Percentiles rank a stretch among this genome's conserved stretches.
phyloP scores from a whole-genome alignment of 805 yeast genomes.

The Kazachstania bromeliacearum region DNA sequence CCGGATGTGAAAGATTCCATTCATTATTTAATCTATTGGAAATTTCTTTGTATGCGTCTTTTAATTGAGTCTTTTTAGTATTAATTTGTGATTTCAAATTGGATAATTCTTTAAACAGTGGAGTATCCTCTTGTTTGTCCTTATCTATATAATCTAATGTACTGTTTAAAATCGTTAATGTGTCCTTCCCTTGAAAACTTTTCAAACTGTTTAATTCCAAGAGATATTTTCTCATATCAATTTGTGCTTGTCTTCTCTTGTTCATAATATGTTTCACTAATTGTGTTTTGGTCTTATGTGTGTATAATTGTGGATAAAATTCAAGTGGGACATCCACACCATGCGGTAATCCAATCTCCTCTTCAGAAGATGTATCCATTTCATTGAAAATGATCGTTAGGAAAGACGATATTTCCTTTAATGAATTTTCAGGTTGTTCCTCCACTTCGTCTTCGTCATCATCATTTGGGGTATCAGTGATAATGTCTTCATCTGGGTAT shows the following conservation, averaged over 20 bases:
- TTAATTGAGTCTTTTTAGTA: conserved; percentile 2
- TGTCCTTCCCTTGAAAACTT: conserved; percentile 27
- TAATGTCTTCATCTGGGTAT: conserved; percentile 16
- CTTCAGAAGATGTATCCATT: conserved; percentile 21
- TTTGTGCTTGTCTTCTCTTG: conserved; percentile 17
- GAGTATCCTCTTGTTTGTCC: conserved; percentile 6
- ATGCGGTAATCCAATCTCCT: conserved; percentile 4
- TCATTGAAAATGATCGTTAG: conserved; percentile 27
- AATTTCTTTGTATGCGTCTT: conserved; percentile 22
- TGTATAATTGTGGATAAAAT: conserved; percentile 29
- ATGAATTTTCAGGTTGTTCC: conserved; percentile 15
- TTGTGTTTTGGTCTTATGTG: conserved; percentile 19
- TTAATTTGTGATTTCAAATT: not conserved
- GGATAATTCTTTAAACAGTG: not conserved
- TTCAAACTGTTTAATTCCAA: conserved; percentile 20
- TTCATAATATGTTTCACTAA: conserved; percentile 19
- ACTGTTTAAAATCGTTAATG: conserved; percentile 21
- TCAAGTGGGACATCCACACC: conserved; percentile 27
- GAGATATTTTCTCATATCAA: conserved; percentile 12
- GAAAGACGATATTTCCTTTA: conserved; percentile 21
- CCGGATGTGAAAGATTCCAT: conserved; percentile 25
- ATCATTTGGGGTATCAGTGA: not conserved
- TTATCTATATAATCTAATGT: conserved; percentile 19
- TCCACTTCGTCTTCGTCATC: not conserved
- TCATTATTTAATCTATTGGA: conserved; percentile 19